Evolutionary conservation across 2,329 filamentous ascomycete species (phyloP), one percentile per base, ranked within the genome.

Genomic region (Westerdykella sp.): DNA sequence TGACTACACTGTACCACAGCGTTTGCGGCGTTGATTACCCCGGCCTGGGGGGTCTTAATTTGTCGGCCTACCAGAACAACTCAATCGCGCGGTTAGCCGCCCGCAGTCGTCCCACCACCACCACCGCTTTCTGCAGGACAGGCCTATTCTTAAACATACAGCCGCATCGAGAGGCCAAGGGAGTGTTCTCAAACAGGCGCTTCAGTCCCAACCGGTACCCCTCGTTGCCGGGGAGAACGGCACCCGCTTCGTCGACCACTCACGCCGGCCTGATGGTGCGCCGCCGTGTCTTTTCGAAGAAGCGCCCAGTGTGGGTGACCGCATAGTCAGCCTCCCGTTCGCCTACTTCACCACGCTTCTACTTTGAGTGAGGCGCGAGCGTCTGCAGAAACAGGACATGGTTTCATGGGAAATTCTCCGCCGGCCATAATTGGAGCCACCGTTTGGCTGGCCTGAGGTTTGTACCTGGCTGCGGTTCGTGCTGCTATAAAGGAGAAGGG

Each of bases 371-470:
- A 44, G 50, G 44, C 41, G 51, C 41, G 54, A 63, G 63, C 65
- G 65, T 65, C 62, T 67, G 65, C 53, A 62, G 60, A 65, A 65
- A 67, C 64, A 55, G 48, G 52, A 54, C 55, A 50, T 53, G 53
- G 64, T 67, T 67, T 67, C 63, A 66, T 28, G 32, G 53, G 46
- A 53, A 64, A 62, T 64, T 65, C 62, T 62, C 60, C 60, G 57
- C 43, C 41, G 55, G 53, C 58, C 57, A 44, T 42, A 45, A 47
- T 49, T 55, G 50, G 43, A 46, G 42, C 44, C 42, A 41, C 22
- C 42, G 22, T 34, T 14, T 13, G 50, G 45, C 49, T 53, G 53
- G 55, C 50, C 60, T 51, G 53, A 55, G 45, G 41, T 51, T 59
- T 48, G 52, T 51, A 52, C 50, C 47, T 39, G 39, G 3, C 47